phyloP scores from a whole-genome alignment of 352 stramenopile genomes.

The Pythium phragmitis region DNA sequence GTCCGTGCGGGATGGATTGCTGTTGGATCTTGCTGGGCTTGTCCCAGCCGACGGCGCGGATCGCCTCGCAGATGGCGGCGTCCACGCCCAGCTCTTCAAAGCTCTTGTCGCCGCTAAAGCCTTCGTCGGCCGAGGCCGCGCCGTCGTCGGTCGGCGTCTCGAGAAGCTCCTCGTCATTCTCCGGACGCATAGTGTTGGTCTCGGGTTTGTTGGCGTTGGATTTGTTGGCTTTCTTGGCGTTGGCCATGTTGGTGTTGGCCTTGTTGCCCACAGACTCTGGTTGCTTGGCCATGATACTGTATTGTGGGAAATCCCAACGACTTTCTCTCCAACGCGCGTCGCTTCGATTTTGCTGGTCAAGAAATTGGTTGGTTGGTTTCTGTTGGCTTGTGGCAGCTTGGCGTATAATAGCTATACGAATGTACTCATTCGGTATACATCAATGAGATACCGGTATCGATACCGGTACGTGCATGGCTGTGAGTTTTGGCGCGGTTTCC shows the following conservation, averaged over 20 bases:
- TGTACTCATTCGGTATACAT: not conserved
- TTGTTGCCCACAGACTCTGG: constrained; percentile 2
- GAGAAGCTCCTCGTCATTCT: constrained; percentile 7
- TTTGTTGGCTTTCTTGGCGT: not conserved
- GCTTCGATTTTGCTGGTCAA: constrained; percentile 20
- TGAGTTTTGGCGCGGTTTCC: constrained; percentile 25
- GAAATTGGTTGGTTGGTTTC: constrained; percentile 16
- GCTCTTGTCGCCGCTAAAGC: constrained; percentile 67
- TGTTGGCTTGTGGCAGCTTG: not conserved
- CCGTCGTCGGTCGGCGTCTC: constrained; percentile 25
- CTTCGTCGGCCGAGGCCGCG: constrained; percentile 30
- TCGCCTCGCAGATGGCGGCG: constrained; percentile 90
- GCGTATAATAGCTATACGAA: constrained; percentile 9
- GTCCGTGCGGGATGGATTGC: constrained; percentile 90
- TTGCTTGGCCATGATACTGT: constrained; percentile 18
- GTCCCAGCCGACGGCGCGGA: constrained; percentile 91
- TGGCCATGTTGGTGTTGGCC: constrained; percentile 4
- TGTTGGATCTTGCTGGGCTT: constrained; percentile 95
- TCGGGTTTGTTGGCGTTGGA: not conserved
- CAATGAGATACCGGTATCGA: not conserved
- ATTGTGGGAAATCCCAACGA: not conserved
- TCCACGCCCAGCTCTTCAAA: constrained; percentile 93
- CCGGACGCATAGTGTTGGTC: not conserved
- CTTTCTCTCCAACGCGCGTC: not conserved
- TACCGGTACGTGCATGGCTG: not conserved